A percentile compares a stretch with the other conserved stretches of the same genome.
Evolutionary conservation across 1,284 basidiomycete species (phyloP).

Genomic region (Sanghuangporus baumii): DNA sequence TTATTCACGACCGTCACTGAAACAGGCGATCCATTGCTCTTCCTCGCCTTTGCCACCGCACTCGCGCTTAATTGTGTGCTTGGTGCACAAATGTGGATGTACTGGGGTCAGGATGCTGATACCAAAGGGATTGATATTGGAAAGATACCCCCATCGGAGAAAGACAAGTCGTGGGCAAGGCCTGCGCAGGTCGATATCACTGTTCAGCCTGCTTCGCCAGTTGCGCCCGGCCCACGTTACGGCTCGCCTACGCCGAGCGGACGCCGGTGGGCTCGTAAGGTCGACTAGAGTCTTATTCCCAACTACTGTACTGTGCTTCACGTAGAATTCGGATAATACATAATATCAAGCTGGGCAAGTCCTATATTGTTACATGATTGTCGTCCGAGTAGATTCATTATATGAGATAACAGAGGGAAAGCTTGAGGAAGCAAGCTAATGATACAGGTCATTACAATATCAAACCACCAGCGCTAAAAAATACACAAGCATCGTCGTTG

Average conservation of each 20-base stretch:
- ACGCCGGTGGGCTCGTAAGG: conserved; percentile 22
- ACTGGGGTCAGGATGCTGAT: conserved; percentile 60
- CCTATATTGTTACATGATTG: no score
- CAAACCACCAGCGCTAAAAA: not conserved
- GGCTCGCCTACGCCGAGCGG: conserved; percentile 14
- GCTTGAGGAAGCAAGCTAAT: not conserved
- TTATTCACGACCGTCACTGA: conserved; percentile 88
- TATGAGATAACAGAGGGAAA: no score
- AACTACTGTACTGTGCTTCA: not conserved
- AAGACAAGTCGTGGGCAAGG: conserved; percentile 17
- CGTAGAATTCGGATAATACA: not conserved
- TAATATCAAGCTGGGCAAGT: not conserved
- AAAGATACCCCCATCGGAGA: conserved; percentile 11
- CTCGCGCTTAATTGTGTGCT: conserved; percentile 76
- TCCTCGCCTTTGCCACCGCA: conserved; percentile 77
- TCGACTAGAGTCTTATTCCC: conserved; percentile 17
- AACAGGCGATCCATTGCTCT: conserved; percentile 73
- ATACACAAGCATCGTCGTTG: not conserved
- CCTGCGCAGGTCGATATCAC: conserved; percentile 16
- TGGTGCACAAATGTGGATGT: conserved; percentile 76
- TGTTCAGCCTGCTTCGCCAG: conserved; percentile 17
- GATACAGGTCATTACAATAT: not conserved
- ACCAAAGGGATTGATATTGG: conserved; percentile 24
- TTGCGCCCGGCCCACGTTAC: not conserved
- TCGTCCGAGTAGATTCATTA: no score